A percentile compares a stretch with the other conserved stretches of the same genome.
Evolutionary conservation across 169 alveolate genomes (phyloP).

Genomic region (Plasmodium blacklocki): DNA sequence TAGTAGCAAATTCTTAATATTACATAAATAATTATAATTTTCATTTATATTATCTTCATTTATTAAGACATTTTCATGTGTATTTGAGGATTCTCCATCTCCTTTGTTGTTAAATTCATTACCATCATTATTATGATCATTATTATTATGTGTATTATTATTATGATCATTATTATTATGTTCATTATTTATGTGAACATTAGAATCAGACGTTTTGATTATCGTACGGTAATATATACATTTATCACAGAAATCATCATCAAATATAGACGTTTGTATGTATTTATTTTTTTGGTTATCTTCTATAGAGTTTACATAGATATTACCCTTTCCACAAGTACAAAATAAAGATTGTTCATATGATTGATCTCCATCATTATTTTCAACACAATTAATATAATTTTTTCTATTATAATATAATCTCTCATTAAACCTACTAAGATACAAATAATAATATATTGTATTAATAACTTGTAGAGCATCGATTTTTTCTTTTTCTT

Average conservation of each 20-base stretch:
- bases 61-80: constrained; percentile 30
- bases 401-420: constrained; percentile 56
- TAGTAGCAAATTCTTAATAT: constrained; percentile 51
- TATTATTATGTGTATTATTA: too few species aligned
- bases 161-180: too few species aligned
- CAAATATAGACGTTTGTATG: constrained; percentile 31
- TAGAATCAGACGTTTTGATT: too few species aligned
- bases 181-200: too few species aligned
- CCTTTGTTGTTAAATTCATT: background rate
- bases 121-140: background rate
- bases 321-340: constrained; percentile 45
- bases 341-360: constrained; percentile 26
- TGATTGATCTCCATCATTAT: constrained; percentile 48
- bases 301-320: constrained; percentile 27
- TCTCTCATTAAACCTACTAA: constrained; percentile 49
- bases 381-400: constrained; percentile 49
- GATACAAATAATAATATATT: constrained; percentile 40
- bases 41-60: constrained; percentile 73
- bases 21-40: constrained; percentile 60
- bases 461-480: constrained; percentile 55
- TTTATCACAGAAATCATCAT: constrained; percentile 53
- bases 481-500: constrained; percentile 71
- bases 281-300: constrained; percentile 30
- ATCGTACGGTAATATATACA: constrained; percentile 50
- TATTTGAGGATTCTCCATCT: background rate